Evolutionary conservation across 768 basidiomycete genomes (phyloP).

Genomic region (Clathrus columnatus): DNA sequence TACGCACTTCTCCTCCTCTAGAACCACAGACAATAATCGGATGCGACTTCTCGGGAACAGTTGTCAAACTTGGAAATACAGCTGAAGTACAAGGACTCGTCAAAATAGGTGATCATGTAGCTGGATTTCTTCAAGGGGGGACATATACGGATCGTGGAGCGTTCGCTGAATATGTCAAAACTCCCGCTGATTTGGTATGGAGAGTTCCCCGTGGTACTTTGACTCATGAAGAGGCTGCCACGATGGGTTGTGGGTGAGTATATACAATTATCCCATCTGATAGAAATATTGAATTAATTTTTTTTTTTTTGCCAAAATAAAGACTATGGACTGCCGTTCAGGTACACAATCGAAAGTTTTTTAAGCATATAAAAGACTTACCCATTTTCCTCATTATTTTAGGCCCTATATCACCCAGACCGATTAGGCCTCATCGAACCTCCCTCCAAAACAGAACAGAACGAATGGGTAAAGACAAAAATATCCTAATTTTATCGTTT

Average conservation of each 20-base stretch:
- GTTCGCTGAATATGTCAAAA: background rate
- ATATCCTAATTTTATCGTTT: background rate
- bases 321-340: background rate
- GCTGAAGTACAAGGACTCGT: background rate
- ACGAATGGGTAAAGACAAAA: background rate
- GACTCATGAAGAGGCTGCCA: background rate
- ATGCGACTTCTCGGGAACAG: slow-evolving; percentile 6
- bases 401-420: background rate
- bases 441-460: background rate
- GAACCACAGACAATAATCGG: background rate
- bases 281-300: background rate
- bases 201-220: background rate
- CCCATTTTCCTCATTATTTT: too few relatives aligned
- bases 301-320: background rate
- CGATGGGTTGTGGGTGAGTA: background rate
- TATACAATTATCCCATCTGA: background rate
- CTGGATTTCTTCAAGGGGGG: slow-evolving; percentile 4
- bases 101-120: slow-evolving; percentile 3
- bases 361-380: too few relatives aligned
- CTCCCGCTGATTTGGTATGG: background rate
- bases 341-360: too few relatives aligned
- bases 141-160: background rate
- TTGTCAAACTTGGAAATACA: background rate
- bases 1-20: background rate
- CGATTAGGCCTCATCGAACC: background rate